phyloP scores from a whole-genome alignment of 2,329 filamentous ascomycete genomes.

The Colletotrichum sp. region DNA sequence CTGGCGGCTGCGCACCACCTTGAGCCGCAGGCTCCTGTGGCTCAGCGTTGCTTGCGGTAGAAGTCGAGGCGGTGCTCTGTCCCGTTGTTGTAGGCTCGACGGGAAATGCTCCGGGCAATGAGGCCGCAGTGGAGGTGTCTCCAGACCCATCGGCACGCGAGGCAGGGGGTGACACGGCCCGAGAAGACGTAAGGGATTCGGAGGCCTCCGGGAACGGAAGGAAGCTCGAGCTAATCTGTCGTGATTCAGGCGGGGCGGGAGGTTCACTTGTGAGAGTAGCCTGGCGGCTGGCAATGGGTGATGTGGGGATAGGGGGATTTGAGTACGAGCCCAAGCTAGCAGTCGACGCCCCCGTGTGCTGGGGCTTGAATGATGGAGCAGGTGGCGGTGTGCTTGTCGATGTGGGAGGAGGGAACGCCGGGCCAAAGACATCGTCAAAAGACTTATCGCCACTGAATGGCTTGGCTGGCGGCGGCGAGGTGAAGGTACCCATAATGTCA shows the following conservation, averaged over 20 bases:
- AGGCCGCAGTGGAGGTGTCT: conserved; percentile 33
- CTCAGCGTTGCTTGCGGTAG: conserved; percentile 31
- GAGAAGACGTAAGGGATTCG: conserved; percentile 78
- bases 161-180: conserved; percentile 76
- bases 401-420: conserved; percentile 57
- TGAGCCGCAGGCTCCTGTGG: conserved; percentile 27
- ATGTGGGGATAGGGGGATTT: conserved; percentile 58
- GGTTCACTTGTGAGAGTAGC: conserved; percentile 61
- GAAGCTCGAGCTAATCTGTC: conserved; percentile 79
- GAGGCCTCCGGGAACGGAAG: conserved; percentile 71
- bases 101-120: conserved; percentile 36
- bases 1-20: conserved; percentile 25
- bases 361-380: conserved; percentile 66
- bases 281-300: conserved; percentile 68
- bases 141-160: conserved; percentile 59
- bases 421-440: conserved; percentile 88
- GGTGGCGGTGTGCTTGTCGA: conserved; percentile 51
- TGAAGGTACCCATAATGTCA: conserved; percentile 62
- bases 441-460: conserved; percentile 65
- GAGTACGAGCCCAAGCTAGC: conserved; percentile 57
- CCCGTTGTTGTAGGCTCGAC: conserved; percentile 42
- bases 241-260: conserved; percentile 70
- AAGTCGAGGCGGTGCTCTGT: conserved; percentile 35
- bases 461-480: conserved; percentile 47
- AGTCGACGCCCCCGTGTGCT: conserved; percentile 62